Percentiles rank a stretch among this genome's conserved stretches.
Conservation (phyloP, 495 filamentous ascomycete species). For the Penicillium daleae region DNA sequence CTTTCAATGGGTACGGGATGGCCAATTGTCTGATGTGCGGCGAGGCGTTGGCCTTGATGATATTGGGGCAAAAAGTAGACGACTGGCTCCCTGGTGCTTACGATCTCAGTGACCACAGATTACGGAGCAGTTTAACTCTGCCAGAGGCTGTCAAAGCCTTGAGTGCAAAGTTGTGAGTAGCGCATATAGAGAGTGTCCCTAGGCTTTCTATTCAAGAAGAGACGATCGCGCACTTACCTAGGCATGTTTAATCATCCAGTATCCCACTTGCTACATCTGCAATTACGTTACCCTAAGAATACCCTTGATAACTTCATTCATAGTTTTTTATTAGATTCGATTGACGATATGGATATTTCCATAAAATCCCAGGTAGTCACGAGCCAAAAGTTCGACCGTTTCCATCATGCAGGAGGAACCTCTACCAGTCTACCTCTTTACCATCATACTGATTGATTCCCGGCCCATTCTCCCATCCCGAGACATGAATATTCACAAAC, state of each 20-base stretch:
- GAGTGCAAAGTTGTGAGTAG: constrained; percentile 20
- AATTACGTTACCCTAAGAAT: background rate
- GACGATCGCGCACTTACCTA: too few relatives aligned
- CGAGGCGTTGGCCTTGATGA: constrained; percentile 59
- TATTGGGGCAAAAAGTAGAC: constrained; percentile 17
- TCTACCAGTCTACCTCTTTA: constrained; percentile 37
- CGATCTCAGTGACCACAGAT: constrained; percentile 25
- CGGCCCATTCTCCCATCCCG: constrained; percentile 44
- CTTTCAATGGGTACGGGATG: constrained; percentile 83
- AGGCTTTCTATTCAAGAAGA: too few relatives aligned
- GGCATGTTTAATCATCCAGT: background rate
- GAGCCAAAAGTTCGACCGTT: background rate
- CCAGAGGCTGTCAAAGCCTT: constrained; percentile 20
- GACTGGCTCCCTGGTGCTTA: constrained; percentile 33
- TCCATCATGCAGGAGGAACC: too few relatives aligned
- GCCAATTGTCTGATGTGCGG: constrained; percentile 72
- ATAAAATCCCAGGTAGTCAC: background rate
- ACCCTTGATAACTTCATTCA: background rate
- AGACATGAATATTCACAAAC: constrained; percentile 48
- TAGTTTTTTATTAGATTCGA: background rate
- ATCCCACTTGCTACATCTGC: too few relatives aligned
- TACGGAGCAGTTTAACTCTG: constrained; percentile 24
- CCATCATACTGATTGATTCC: constrained; percentile 46
- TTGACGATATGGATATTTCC: background rate
- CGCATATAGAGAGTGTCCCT: too few relatives aligned